Conservation (phyloP, 805 yeast genomes). For the Metschnikowia drakensbergensis region DNA sequence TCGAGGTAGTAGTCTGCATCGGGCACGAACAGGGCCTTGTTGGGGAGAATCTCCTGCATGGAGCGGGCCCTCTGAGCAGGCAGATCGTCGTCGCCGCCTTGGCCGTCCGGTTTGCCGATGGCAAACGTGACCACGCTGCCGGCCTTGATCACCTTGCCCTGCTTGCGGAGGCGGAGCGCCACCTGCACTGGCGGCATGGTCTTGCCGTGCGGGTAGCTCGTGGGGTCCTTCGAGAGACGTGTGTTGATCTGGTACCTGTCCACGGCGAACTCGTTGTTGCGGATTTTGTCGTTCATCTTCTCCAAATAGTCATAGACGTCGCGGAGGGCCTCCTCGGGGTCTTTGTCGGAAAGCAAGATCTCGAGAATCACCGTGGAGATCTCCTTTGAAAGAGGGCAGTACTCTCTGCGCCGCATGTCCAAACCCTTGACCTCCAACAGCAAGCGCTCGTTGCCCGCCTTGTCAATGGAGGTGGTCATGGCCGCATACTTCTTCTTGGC, state of each 20-base stretch:
- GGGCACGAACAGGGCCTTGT: slow-evolving; percentile 50
- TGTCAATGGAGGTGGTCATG: slow-evolving; percentile 53
- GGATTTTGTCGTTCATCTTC: slow-evolving; percentile 53
- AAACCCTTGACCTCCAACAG: slow-evolving; percentile 88
- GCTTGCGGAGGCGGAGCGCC: slow-evolving; percentile 73
- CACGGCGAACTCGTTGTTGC: slow-evolving; percentile 56
- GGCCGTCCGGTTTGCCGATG: slow-evolving; percentile 44
- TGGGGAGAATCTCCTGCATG: slow-evolving; percentile 63
- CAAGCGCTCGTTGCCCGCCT: slow-evolving; percentile 51
- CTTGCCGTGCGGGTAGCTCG: slow-evolving; percentile 74
- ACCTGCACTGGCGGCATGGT: slow-evolving; percentile 83
- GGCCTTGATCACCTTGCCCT: slow-evolving; percentile 82
- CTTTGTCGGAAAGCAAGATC: slow-evolving; percentile 65
- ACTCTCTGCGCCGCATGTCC: slow-evolving; percentile 96
- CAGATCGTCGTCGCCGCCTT: slow-evolving; percentile 29
- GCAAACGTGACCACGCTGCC: slow-evolving; percentile 89
- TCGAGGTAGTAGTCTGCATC: slow-evolving; percentile 80
- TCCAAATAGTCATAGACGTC: slow-evolving; percentile 72
- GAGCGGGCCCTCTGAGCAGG: slow-evolving; percentile 85
- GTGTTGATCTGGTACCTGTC: slow-evolving; percentile 78
- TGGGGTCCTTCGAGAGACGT: slow-evolving; percentile 85
- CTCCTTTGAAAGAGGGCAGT: slow-evolving; percentile 87
- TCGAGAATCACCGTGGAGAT: slow-evolving; percentile 72
- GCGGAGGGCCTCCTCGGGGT: slow-evolving; percentile 69
- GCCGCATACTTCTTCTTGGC: slow-evolving; percentile 99